Evolutionary conservation across 768 basidiomycete genomes (phyloP).

Genomic region (Leccinum truebloodii): DNA sequence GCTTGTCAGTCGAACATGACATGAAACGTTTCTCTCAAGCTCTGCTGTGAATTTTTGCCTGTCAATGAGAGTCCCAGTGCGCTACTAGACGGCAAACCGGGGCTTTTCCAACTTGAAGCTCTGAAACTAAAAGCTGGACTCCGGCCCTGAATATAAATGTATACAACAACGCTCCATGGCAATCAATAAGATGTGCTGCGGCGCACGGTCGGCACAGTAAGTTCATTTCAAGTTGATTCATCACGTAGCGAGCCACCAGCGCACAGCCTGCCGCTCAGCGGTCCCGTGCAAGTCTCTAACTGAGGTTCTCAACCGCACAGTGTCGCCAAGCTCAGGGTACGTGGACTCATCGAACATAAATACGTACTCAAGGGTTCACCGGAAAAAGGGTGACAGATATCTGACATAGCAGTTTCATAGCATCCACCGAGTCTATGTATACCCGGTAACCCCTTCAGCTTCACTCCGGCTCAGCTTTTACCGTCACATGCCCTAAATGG

Average conservation of each 20-base stretch:
- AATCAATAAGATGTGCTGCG: neutral
- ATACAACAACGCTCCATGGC: neutral
- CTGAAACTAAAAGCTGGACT: neutral
- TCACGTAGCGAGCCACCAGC: neutral
- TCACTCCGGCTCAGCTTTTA: constrained; percentile 18
- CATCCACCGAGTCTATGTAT: neutral
- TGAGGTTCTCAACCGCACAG: neutral
- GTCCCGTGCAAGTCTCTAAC: neutral
- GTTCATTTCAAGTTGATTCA: neutral
- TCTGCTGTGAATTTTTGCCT: neutral
- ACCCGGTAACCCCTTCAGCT: no score
- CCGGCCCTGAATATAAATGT: neutral
- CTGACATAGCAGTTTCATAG: neutral
- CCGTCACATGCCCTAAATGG: neutral
- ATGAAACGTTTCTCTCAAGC: neutral
- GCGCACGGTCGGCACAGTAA: neutral
- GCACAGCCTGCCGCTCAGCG: neutral
- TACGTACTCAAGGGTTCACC: neutral
- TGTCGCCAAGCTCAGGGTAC: neutral
- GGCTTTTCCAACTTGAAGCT: neutral
- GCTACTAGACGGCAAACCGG: neutral
- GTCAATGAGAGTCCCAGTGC: neutral
- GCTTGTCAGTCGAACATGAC: neutral
- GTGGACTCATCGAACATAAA: neutral
- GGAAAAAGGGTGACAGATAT: neutral